phyloP scores from a whole-genome alignment of 805 yeast genomes.

The Cyberlindnera mrakii region DNA sequence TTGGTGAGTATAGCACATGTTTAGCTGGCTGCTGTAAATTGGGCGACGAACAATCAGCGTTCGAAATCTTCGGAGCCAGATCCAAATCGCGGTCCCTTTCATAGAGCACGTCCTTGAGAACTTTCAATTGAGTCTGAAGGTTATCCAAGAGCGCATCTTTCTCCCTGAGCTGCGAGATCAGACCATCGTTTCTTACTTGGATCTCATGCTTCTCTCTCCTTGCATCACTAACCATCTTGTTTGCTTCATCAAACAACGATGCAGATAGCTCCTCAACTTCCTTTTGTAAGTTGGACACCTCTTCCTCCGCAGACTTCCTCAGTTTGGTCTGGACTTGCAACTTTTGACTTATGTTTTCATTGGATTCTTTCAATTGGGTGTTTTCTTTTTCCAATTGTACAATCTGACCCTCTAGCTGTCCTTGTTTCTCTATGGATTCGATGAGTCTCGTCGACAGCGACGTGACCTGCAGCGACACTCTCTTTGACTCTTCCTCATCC shows the following conservation, averaged over 20 bases:
- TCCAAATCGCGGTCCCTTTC: slow-evolving; percentile 33
- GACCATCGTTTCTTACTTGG: slow-evolving; percentile 51
- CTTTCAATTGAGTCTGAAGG: slow-evolving; percentile 60
- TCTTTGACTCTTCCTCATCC: slow-evolving; percentile 26
- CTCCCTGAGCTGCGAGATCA: slow-evolving; percentile 53
- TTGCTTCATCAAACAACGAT: slow-evolving; percentile 77
- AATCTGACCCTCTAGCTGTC: slow-evolving; percentile 46
- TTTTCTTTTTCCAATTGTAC: slow-evolving; percentile 33
- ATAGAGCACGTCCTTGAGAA: slow-evolving; percentile 55
- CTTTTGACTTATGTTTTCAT: slow-evolving; percentile 25
- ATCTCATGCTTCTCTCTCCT: slow-evolving; percentile 57
- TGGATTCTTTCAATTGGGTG: slow-evolving; percentile 21
- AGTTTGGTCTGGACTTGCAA: slow-evolving; percentile 26
- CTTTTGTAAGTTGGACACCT: slow-evolving; percentile 51
- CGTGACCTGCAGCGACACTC: slow-evolving; percentile 51
- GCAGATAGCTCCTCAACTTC: slow-evolving; percentile 80
- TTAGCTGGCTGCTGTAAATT: slow-evolving; percentile 1
- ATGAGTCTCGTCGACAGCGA: slow-evolving; percentile 53
- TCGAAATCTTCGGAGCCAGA: neutral
- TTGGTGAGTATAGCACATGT: slow-evolving; percentile 34
- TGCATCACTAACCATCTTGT: slow-evolving; percentile 77
- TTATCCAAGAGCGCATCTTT: slow-evolving; percentile 61
- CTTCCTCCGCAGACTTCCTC: slow-evolving; percentile 48
- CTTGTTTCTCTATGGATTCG: slow-evolving; percentile 53
- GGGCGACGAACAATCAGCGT: neutral